These are phyloP conservation scores for Ziziphus jujuba DNA, from an alignment of 306 rosid species.

Conservation along the genomic window DNA sequence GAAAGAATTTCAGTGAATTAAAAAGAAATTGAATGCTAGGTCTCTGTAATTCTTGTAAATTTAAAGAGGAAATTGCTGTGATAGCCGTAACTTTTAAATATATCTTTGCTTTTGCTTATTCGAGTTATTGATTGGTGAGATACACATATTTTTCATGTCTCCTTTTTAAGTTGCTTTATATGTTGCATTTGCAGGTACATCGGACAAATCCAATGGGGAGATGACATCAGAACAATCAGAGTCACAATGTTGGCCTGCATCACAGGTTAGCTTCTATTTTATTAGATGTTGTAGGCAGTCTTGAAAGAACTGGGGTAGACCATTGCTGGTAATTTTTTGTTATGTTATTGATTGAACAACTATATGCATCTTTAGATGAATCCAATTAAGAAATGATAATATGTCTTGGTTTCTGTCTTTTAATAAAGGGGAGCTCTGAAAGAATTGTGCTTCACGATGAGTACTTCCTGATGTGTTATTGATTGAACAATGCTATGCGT, in stretches of 20 bases:
- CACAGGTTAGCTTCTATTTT: slow-evolving; percentile 60
- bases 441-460: background rate
- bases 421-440: background rate
- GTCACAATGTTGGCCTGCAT: slow-evolving; percentile 41
- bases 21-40: too few relatives aligned
- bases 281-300: background rate
- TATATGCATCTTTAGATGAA: background rate
- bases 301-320: too few relatives aligned
- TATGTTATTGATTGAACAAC: background rate
- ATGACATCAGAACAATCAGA: slow-evolving; percentile 46
- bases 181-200: slow-evolving; percentile 53
- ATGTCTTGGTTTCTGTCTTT: too few relatives aligned
- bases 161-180: slow-evolving; percentile 18
- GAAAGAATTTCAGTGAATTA: too few relatives aligned
- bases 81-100: background rate
- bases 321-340: background rate
- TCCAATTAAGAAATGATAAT: background rate
- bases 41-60: too few relatives aligned
- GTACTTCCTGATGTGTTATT: background rate
- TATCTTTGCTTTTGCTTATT: slow-evolving; percentile 1
- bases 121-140: slow-evolving; percentile 17
- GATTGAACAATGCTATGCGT: background rate
- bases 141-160: slow-evolving; percentile 12
- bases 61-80: background rate
- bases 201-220: slow-evolving; percentile 50